Base-by-base conservation (phyloP, 2,329 filamentous ascomycete genomes). In the Colletotrichum scovillei region DNA sequence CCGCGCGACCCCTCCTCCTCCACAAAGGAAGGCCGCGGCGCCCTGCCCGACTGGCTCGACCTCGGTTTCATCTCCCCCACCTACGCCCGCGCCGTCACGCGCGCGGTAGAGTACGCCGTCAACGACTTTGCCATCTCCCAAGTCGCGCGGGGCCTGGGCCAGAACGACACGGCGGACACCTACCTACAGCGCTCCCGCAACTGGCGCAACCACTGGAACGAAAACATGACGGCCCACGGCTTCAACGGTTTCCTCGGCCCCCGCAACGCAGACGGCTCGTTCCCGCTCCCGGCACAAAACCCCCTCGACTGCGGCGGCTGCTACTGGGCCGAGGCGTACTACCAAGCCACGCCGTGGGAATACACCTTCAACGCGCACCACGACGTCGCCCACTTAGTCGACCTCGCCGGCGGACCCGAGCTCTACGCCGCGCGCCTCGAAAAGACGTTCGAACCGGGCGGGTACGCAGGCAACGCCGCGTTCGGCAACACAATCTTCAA, bases 181-280 rank as follows among this genome's bases (percentile, higher is more conserved):
- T 94, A 94, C 76, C 84, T 93, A 30, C 83, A 87, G 58, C 88
- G 92, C 9, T 92, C 91, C 0, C 85, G 87, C 11, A 92, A 93
- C 77, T 94, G 92, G 92, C 87, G 90, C 19, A 93, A 93, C 77
- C 92, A 94, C 75, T 94, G 91, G 92, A 91, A 94, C 78, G 78
- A 86, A 0, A 79, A 88, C 59, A 86, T 90, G 57, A 84, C 83
- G 1, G 89, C 89, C 0, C 84, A 92, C 0, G 88, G 87, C 4
- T 93, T 92, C 80, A 86, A 83, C 0, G 92, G 92, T 0, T 94
- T 94, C 78, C 82, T 94, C 5, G 91, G 91, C 0, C 92, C 92
- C 0, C 86, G 90, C 72, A 82, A 71, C 84, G 84, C 77, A 80
- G 88, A 80, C 82, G 90, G 65, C 66, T 66, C 46, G 28, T 90